Evolutionary conservation across 2,329 filamentous ascomycete species (phyloP).

Genomic region (Ceratocystis papillata): DNA sequence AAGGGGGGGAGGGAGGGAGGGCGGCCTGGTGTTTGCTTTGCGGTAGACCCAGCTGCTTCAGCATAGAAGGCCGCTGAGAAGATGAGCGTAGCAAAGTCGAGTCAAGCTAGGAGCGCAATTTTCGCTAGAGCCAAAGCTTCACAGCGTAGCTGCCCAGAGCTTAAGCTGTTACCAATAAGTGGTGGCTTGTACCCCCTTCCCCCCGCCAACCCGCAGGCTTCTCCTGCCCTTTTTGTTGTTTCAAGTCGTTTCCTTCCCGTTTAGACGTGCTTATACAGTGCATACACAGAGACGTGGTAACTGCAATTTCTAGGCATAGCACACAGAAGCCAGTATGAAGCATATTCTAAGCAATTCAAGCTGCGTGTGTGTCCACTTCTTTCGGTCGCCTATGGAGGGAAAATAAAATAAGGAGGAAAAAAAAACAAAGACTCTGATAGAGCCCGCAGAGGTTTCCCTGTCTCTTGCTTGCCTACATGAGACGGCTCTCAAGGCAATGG

Average conservation of each 20-base stretch:
- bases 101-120: not conserved
- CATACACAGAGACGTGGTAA: not conserved
- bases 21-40: too few species aligned
- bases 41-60: too few species aligned
- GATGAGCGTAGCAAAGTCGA: not conserved
- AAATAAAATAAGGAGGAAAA: too few species aligned
- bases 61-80: too few species aligned
- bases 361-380: too few species aligned
- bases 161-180: constrained; percentile 3
- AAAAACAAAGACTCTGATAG: too few species aligned
- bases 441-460: not conserved
- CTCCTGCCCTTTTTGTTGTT: not conserved
- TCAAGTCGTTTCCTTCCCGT: not conserved
- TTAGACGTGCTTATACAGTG: not conserved
- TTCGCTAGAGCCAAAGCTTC: not conserved
- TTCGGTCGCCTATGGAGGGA: too few species aligned
- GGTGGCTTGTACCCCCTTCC: not conserved
- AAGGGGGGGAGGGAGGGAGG: too few species aligned
- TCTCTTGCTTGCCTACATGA: constrained; percentile 1
- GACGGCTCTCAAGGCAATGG: not conserved
- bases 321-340: too few species aligned
- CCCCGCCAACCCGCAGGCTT: not conserved
- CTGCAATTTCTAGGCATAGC: too few species aligned
- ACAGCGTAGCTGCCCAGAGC: not conserved
- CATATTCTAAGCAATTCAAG: too few species aligned